Conservation (phyloP, 176 grass and related monocot species). For the Aechmea fasciata region DNA sequence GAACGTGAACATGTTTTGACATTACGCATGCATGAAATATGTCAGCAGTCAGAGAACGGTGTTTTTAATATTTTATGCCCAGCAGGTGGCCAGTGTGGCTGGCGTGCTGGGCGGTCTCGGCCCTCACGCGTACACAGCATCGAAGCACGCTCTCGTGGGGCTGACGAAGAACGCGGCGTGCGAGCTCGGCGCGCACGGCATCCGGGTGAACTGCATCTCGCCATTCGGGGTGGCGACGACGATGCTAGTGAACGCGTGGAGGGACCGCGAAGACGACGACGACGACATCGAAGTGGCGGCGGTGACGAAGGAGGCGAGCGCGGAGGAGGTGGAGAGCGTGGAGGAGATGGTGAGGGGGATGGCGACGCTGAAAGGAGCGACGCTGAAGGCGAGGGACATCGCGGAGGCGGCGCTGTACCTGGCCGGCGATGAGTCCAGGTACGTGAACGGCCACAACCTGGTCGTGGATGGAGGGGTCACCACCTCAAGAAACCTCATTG, state of each 20-base stretch:
- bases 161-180: constrained; percentile 91
- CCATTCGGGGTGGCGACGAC: constrained; percentile 93
- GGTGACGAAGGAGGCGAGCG: constrained; percentile 15
- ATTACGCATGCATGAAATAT: no score
- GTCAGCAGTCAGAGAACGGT: no score
- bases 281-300: constrained; percentile 10
- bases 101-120: constrained; percentile 83
- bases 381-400: constrained; percentile 63
- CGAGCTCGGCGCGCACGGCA: constrained; percentile 85
- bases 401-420: constrained; percentile 87
- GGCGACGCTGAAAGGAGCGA: constrained; percentile 65
- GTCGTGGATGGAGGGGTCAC: constrained; percentile 92
- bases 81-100: constrained; percentile 61
- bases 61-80: no score
- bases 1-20: no score
- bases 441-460: constrained; percentile 94
- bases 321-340: constrained; percentile 65
- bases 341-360: constrained; percentile 69
- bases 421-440: constrained; percentile 84
- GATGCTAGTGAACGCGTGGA: constrained; percentile 96
- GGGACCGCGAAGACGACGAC: constrained; percentile 29
- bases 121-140: constrained; percentile 87
- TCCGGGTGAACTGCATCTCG: constrained; percentile 94
- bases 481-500: constrained; percentile 73
- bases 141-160: constrained; percentile 93